phyloP scores from a whole-genome alignment of 805 yeast genomes.

The Lachancea meyersii region DNA sequence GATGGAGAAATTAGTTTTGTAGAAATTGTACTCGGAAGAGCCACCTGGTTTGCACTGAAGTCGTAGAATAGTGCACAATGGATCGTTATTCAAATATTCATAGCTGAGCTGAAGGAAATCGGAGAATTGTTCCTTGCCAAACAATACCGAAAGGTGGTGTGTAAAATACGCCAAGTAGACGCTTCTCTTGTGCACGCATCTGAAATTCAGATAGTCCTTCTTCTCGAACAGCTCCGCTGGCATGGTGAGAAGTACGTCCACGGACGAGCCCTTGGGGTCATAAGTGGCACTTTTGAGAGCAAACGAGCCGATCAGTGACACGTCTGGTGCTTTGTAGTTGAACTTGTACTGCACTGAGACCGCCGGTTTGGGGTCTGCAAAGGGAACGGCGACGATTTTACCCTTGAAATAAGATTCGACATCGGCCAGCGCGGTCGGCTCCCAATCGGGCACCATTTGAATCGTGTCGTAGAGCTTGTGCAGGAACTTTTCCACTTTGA shows the following conservation, averaged over 20 bases:
- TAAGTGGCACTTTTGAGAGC: constrained; percentile 77
- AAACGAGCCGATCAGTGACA: constrained; percentile 82
- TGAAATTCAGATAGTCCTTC: constrained; percentile 84
- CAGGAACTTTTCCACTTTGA: constrained; percentile 64
- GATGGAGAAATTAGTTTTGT: constrained; percentile 63
- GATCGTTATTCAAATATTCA: constrained; percentile 68
- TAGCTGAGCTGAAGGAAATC: constrained; percentile 48
- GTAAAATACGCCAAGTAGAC: constrained; percentile 79
- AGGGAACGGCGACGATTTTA: constrained; percentile 63
- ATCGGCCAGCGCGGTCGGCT: constrained; percentile 47
- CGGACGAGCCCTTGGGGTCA: constrained; percentile 55
- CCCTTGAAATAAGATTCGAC: constrained; percentile 49
- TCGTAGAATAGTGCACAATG: constrained; percentile 65
- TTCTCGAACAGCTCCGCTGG: constrained; percentile 68
- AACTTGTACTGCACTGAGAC: constrained; percentile 62
- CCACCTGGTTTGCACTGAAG: constrained; percentile 41
- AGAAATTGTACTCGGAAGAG: constrained; percentile 46
- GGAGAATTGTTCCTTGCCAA: constrained; percentile 48
- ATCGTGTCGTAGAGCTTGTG: constrained; percentile 68
- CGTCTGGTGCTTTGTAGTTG: constrained; percentile 60
- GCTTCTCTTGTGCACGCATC: constrained; percentile 85
- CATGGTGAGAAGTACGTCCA: constrained; percentile 81
- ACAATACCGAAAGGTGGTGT: constrained; percentile 48
- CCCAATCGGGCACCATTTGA: constrained; percentile 54
- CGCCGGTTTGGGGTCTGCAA: constrained; percentile 83